These are phyloP conservation scores for Candida gigantensis DNA, from an alignment of 1,139 yeast species.

Conservation along the genomic window DNA sequence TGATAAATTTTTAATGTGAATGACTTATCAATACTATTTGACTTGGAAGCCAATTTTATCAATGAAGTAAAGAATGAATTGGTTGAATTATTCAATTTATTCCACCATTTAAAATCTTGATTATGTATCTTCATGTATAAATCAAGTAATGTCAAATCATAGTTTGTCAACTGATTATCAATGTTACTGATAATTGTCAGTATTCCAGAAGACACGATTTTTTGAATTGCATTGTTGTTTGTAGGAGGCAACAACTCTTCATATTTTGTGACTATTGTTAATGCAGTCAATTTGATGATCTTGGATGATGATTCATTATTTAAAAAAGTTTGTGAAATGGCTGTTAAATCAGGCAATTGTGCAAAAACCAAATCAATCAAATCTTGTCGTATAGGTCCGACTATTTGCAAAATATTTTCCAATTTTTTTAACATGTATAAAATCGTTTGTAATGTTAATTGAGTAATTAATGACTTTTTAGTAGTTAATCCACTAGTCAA, in stretches of 20 bases:
- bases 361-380: slow-evolving; percentile 29
- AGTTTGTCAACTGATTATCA: slow-evolving; percentile 45
- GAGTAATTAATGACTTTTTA: slow-evolving; percentile 56
- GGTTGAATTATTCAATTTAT: slow-evolving; percentile 47
- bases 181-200: slow-evolving; percentile 17
- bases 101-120: slow-evolving; percentile 61
- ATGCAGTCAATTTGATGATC: slow-evolving; percentile 27
- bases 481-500: slow-evolving; percentile 62
- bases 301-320: slow-evolving; percentile 17
- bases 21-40: slow-evolving; percentile 16
- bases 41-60: slow-evolving; percentile 44
- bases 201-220: slow-evolving; percentile 22
- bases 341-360: slow-evolving; percentile 31
- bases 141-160: slow-evolving; percentile 57
- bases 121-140: slow-evolving; percentile 42
- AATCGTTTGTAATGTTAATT: slow-evolving; percentile 63
- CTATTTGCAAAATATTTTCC: slow-evolving; percentile 35
- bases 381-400: slow-evolving; percentile 27
- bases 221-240: slow-evolving; percentile 11
- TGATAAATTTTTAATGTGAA: slow-evolving; percentile 25
- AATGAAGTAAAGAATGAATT: slow-evolving; percentile 60
- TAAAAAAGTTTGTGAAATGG: slow-evolving; percentile 20
- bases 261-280: slow-evolving; percentile 25
- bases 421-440: slow-evolving; percentile 57
- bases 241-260: slow-evolving; percentile 22